Evolutionary conservation across 176 grass and related monocot genomes (phyloP), one percentile per base, ranked within the genome.

Genomic region (Phoenix dactylifera): DNA sequence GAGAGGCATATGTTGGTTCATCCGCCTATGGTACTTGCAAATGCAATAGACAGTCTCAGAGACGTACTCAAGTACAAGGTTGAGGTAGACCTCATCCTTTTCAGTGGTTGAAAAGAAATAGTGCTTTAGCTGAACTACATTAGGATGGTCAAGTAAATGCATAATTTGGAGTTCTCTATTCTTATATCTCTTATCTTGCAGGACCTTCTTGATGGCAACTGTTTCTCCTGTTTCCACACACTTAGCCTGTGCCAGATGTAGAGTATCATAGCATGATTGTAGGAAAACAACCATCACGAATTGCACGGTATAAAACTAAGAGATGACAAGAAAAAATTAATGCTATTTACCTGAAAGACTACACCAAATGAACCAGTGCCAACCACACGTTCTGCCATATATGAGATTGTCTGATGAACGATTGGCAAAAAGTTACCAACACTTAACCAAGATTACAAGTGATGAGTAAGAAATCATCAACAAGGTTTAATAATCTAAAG

Each of bases 341-440:
- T 39, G 35, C 35, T 44, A 44, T 44, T 39, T 68, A 68, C 65
- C 65, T 68, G 65, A 55, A 55, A 68, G 7, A 68, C 65, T 44
- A 68, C 65, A 56, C 65, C 65, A 55, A 68, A 68, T 56, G 65
- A 68, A 55, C 65, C 65, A 39, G 65, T 68, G n/a, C 65, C 65
- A 32, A 68, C 52, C 54, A 68, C 52, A 20, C 52, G 52, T 55
- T 68, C 65, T 22, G 65, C 65, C 26, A 55, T 68, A 68, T 68
- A 68, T 55, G 57, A 59, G 22, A 59, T 59, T 26, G 24, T 59
- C 57, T 59, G 57, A 28, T 6, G 26, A 0, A 1, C 9, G 12
- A 28, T 26, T 26, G 24, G 20, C 23, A 26, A 59, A 26, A 49
- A 48, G 10, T 50, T 49, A 50, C n/a, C 22, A 15, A 49, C 3